Conservation (phyloP, 2,329 filamentous ascomycete species). For the Chaetothyriales sp. region DNA sequence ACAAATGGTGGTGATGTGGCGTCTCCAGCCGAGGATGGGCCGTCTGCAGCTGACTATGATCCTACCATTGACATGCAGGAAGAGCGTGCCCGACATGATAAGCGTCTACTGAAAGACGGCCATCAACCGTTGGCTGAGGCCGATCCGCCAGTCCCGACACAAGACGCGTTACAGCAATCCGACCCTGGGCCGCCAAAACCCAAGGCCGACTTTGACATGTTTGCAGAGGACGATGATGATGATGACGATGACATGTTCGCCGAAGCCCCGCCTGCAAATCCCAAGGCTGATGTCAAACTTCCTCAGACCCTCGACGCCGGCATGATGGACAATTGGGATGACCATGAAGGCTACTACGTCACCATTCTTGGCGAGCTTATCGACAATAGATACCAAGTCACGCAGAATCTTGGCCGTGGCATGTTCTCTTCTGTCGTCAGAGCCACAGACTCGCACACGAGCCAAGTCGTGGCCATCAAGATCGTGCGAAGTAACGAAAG, state of each 20-base stretch:
- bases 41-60: slow-evolving; percentile 88
- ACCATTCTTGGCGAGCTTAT: slow-evolving; percentile 83
- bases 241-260: slow-evolving; percentile 87
- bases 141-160: slow-evolving; percentile 41
- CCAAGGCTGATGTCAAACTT: slow-evolving; percentile 36
- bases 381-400: slow-evolving; percentile 77
- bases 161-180: slow-evolving; percentile 19
- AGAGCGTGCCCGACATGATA: slow-evolving; percentile 58
- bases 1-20: slow-evolving; percentile 44
- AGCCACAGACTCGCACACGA: slow-evolving; percentile 62
- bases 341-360: slow-evolving; percentile 92
- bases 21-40: slow-evolving; percentile 44
- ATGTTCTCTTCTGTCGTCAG: slow-evolving; percentile 96
- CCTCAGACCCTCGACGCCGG: slow-evolving; percentile 51
- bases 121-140: slow-evolving; percentile 43
- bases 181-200: slow-evolving; percentile 27
- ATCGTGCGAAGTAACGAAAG: slow-evolving; percentile 95
- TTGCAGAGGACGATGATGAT: slow-evolving; percentile 36
- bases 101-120: slow-evolving; percentile 46
- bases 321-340: slow-evolving; percentile 84
- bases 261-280: slow-evolving; percentile 50
- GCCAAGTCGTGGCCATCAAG: slow-evolving; percentile 81
- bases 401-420: slow-evolving; percentile 75
- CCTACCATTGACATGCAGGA: slow-evolving; percentile 79
- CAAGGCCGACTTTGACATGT: slow-evolving; percentile 49